Evolutionary conservation across 805 yeast species (phyloP).

Genomic region (Saturnispora galanensis): DNA sequence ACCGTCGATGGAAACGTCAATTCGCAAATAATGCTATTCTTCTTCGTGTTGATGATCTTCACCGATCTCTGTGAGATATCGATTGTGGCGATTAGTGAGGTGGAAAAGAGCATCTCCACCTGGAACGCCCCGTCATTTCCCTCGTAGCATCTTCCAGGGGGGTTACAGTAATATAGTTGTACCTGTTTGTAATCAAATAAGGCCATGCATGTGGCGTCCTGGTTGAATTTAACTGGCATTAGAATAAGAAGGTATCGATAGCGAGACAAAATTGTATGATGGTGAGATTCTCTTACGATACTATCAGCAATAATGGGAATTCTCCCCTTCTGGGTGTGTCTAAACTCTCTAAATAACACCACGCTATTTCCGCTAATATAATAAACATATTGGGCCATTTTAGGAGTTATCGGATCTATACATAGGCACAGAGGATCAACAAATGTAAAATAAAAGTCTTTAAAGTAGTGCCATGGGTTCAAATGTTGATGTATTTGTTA

Average conservation of each 20-base stretch:
- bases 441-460: too few relatives aligned
- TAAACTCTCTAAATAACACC: too few relatives aligned
- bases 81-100: conserved; percentile 74
- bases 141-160: conserved; percentile 64
- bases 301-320: too few relatives aligned
- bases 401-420: too few relatives aligned
- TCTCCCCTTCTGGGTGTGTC: too few relatives aligned
- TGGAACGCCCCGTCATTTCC: conserved; percentile 36
- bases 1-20: conserved; percentile 74
- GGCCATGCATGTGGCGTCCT: conserved; percentile 76
- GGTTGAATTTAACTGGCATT: conserved; percentile 48
- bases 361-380: not conserved
- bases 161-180: conserved; percentile 78
- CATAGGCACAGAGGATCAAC: too few relatives aligned
- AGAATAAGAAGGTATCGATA: not conserved
- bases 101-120: conserved; percentile 84
- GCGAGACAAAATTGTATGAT: not conserved
- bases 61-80: conserved; percentile 69
- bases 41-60: conserved; percentile 74
- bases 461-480: too few relatives aligned
- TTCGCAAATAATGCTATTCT: conserved; percentile 72
- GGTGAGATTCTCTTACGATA: too few relatives aligned
- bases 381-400: too few relatives aligned
- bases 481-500: too few relatives aligned
- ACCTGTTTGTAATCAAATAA: conserved; percentile 58